These are phyloP conservation scores for Phalaenopsis hybrid DNA, from an alignment of 116 monocot genomes.

Conservation along the genomic window DNA sequence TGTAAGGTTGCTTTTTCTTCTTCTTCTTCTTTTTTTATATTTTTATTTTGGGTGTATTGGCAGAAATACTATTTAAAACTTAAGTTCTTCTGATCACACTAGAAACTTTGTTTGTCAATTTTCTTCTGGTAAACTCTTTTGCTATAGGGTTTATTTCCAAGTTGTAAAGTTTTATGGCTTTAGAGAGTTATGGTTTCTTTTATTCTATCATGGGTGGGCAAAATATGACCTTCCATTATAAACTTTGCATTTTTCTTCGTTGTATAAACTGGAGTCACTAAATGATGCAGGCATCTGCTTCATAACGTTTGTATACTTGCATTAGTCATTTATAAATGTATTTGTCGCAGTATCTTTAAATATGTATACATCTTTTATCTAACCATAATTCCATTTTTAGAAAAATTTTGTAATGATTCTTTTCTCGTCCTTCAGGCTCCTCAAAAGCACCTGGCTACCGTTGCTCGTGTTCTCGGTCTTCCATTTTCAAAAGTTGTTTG, in stretches of 20 bases:
- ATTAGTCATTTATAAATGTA: neutral
- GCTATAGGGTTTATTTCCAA: neutral
- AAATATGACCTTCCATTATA: neutral
- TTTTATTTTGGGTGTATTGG: neutral
- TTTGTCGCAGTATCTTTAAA: neutral
- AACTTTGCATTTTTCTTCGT: neutral
- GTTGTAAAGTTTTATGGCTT: neutral
- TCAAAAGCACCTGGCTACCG: slow-evolving; percentile 58
- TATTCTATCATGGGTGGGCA: neutral
- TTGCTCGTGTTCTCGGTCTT: slow-evolving; percentile 72
- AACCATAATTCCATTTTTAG: slow-evolving; percentile 1
- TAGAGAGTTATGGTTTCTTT: neutral
- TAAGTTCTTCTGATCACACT: neutral
- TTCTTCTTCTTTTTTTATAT: too few species aligned
- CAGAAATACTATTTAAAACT: neutral
- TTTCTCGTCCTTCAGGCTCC: slow-evolving; percentile 43
- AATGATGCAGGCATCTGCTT: neutral
- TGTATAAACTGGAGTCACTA: neutral
- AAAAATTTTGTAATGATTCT: neutral
- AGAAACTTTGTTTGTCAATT: neutral
- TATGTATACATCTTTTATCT: neutral
- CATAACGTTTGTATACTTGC: neutral
- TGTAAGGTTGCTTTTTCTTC: too few species aligned
- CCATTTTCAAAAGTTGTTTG: slow-evolving; percentile 94
- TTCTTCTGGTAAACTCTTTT: neutral